Conservation (phyloP, 176 grass and related monocot genomes). For the Aegilops bicornis region DNA sequence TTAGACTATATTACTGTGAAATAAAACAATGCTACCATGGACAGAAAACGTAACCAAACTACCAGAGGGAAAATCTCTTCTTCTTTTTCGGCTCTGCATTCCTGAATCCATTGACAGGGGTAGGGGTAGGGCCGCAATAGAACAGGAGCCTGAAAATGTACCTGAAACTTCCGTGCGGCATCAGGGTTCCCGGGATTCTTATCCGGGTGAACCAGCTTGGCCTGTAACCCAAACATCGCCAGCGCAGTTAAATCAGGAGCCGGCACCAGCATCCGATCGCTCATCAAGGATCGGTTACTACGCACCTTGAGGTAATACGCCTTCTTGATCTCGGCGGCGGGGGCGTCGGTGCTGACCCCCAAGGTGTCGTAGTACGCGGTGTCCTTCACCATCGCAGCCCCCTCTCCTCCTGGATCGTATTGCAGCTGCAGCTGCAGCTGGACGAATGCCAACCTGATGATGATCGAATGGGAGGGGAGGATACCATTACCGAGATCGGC, state of each 20-base stretch:
- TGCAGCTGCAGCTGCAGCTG: not conserved
- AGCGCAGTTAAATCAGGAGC: conserved; percentile 8
- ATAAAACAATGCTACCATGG: not conserved
- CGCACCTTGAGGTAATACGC: conserved; percentile 90
- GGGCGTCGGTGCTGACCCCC: conserved; percentile 73
- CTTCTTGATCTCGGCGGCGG: conserved; percentile 88
- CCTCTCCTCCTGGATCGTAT: not conserved
- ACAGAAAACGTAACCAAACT: not conserved
- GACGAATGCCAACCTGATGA: not conserved
- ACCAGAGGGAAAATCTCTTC: not conserved
- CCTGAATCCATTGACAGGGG: not conserved
- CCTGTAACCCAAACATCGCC: conserved; percentile 33
- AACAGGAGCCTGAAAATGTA: not conserved
- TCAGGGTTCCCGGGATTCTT: conserved; percentile 81
- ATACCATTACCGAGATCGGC: conserved; percentile 18
- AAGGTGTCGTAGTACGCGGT: conserved; percentile 72
- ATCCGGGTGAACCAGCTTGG: conserved; percentile 82
- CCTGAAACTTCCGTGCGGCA: conserved; percentile 77
- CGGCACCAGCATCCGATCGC: not conserved
- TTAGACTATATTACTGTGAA: not conserved
- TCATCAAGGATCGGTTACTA: not conserved
- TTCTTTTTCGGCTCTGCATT: not conserved
- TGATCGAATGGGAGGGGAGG: not conserved
- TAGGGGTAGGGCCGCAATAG: not conserved
- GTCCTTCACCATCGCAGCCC: conserved; percentile 61